These are phyloP conservation scores for Arthromyces matolae DNA, from an alignment of 768 basidiomycete species.

Conservation along the genomic window DNA sequence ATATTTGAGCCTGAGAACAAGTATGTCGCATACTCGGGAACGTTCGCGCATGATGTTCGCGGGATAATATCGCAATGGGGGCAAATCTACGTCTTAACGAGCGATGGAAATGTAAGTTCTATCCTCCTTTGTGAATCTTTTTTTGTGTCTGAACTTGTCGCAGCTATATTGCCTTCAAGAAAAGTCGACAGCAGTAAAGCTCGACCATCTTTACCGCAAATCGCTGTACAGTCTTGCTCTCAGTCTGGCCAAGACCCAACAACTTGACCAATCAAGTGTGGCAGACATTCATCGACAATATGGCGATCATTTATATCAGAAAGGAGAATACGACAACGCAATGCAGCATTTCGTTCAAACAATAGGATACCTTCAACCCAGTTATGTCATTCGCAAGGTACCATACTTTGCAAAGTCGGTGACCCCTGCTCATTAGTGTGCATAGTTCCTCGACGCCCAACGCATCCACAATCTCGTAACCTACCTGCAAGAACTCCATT, in stretches of 20 bases:
- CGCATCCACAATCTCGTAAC: conserved; percentile 92
- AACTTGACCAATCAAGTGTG: conserved; percentile 65
- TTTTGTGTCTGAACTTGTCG: background rate
- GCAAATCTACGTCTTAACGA: conserved; percentile 71
- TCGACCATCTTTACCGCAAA: conserved; percentile 80
- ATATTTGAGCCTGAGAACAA: conserved; percentile 93
- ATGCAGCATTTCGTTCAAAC: conserved; percentile 93
- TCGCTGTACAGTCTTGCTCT: conserved; percentile 79
- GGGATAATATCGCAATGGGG: conserved; percentile 83
- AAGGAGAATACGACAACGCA: conserved; percentile 89
- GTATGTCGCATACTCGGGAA: conserved; percentile 78
- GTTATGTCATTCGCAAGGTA: conserved; percentile 97
- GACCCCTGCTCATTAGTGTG: background rate
- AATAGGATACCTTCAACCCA: conserved; percentile 84
- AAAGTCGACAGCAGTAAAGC: conserved; percentile 78
- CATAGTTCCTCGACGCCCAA: conserved; percentile 92
- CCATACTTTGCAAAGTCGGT: conserved; percentile 1
- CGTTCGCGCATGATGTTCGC: conserved; percentile 79
- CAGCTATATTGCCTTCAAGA: conserved; percentile 70
- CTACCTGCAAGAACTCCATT: conserved; percentile 93
- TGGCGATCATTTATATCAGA: conserved; percentile 87
- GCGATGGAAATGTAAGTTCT: conserved; percentile 66
- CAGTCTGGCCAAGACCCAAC: conserved; percentile 76
- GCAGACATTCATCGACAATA: conserved; percentile 89
- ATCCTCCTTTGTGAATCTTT: background rate